Base-by-base conservation (phyloP, 371 early-diverging fungal genomes). In the Apophysomyces variabilis region DNA sequence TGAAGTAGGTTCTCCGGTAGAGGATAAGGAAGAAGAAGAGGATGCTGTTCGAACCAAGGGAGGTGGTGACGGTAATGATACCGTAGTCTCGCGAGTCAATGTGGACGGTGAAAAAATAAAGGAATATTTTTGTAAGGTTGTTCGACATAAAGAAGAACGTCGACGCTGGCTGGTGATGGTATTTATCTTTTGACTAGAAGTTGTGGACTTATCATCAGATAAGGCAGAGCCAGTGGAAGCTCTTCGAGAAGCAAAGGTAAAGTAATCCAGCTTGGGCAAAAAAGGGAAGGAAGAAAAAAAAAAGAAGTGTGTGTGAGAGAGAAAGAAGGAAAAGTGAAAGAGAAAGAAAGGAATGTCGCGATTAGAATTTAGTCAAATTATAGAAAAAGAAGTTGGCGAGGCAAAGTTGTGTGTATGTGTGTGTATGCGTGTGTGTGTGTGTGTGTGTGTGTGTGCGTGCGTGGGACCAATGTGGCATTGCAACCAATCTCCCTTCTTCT, bases 201-300 rank as follows among this genome's bases (percentile, higher is more conserved):
- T 37, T 5, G 56, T n/a, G 14, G 21, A 37, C 35, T 57, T 57
- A 16, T 35, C 21, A 36, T 64, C 58, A 6, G 65, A 58, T 7
- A 58, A 37, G 37, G 66, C n/a, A 7, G 68, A 68, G 41, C 67
- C 67, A 39, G 67, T 67, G 5, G 67, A 67, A 59, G 67, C 67
- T 45, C 67, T 41, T 18, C 62, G 67, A 59, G 58, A 45, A 62
- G 43, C 57, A 46, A 62, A 67, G 21, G 56, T 62, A 67, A 67
- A 67, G 58, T 67, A 67, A 67, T 67, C 67, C 67, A 67, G 50
- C 18, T 45, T 62, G 63, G 47, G 32, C 32, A 38, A 39, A 39
- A 64, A n/a, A 58, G 16, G 36, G 43, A 39, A 57, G 58, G 38
- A 50, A 38, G 63, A 62, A 38, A 26, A 62, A 47, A 13, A 45